Percentiles rank a stretch among this genome's conserved stretches.
Conservation (phyloP, 2,329 filamentous ascomycete genomes). For the Botryotinia globosa region DNA sequence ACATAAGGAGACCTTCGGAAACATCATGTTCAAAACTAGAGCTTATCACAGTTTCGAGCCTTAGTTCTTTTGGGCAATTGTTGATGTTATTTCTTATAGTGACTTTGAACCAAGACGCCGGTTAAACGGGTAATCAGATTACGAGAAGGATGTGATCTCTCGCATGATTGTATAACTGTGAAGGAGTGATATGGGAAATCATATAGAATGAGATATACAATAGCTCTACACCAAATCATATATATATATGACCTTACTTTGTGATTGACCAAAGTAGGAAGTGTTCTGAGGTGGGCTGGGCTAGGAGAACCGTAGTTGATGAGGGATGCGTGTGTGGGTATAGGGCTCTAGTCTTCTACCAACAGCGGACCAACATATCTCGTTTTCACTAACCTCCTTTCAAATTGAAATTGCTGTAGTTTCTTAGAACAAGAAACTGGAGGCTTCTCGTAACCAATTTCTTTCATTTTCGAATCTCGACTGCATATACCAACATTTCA, state of each 20-base stretch:
- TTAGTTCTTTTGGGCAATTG: neutral
- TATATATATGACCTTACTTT: neutral
- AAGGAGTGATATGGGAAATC: neutral
- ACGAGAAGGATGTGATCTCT: neutral
- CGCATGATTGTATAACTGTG: neutral
- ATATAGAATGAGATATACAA: neutral
- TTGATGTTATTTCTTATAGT: rapidly evolving
- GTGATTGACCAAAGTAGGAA: neutral
- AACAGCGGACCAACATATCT: neutral
- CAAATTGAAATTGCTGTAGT: neutral
- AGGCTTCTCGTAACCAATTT: neutral
- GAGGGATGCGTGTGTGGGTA: neutral
- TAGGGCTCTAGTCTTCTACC: neutral
- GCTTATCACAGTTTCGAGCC: rapidly evolving
- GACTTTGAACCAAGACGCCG: neutral
- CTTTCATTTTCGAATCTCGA: neutral
- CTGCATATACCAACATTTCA: neutral
- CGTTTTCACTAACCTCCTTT: neutral
- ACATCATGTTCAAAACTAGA: rapidly evolving
- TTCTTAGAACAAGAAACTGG: neutral
- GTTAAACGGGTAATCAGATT: neutral
- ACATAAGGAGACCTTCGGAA: neutral
- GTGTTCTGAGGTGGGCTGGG: neutral
- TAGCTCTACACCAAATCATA: neutral
- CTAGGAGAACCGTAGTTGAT: neutral